These are phyloP conservation scores for Monilinia laxa DNA, from an alignment of 2,329 filamentous ascomycete species.

Conservation along the genomic window DNA sequence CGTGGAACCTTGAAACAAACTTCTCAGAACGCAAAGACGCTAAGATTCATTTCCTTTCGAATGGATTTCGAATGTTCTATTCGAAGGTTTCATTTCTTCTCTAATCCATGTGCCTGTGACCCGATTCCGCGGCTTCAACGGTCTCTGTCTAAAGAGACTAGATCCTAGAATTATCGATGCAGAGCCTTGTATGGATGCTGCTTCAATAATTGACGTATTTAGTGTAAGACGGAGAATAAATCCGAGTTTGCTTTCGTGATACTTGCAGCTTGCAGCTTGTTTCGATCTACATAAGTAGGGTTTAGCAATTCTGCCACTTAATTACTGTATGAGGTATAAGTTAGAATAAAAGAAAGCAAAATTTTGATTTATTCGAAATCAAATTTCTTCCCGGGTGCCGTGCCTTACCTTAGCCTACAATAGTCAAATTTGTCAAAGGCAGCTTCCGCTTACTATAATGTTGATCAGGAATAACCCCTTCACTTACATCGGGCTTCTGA, in stretches of 20 bases:
- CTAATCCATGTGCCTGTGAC: slow-evolving; percentile 22
- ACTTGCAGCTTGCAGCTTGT: slow-evolving; percentile 1
- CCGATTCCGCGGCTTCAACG: slow-evolving; percentile 21
- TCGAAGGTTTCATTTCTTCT: slow-evolving; percentile 25
- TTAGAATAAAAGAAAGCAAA: background rate
- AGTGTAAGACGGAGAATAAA: slow-evolving; percentile 17
- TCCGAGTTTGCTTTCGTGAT: slow-evolving; percentile 9
- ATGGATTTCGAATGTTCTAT: slow-evolving; percentile 15
- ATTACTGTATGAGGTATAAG: slow-evolving; percentile 4
- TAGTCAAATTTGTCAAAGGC: background rate
- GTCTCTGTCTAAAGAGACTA: slow-evolving; percentile 12
- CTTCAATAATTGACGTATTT: slow-evolving; percentile 2
- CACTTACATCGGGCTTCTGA: background rate
- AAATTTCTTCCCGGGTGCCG: background rate
- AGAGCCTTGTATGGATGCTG: slow-evolving; percentile 8
- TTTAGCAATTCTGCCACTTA: slow-evolving; percentile 4
- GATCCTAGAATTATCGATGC: slow-evolving; percentile 15
- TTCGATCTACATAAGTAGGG: slow-evolving; percentile 1
- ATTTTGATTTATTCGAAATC: slow-evolving; percentile 3
- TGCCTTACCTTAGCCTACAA: background rate
- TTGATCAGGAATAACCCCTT: background rate
- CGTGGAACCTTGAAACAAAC: slow-evolving; percentile 4
- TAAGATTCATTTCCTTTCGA: slow-evolving; percentile 21
- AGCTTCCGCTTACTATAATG: slow-evolving; percentile 15
- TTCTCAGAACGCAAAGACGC: background rate